These are phyloP conservation scores for Wallemia mellicola DNA, from an alignment of 1,284 basidiomycete species.

Conservation along the genomic window DNA sequence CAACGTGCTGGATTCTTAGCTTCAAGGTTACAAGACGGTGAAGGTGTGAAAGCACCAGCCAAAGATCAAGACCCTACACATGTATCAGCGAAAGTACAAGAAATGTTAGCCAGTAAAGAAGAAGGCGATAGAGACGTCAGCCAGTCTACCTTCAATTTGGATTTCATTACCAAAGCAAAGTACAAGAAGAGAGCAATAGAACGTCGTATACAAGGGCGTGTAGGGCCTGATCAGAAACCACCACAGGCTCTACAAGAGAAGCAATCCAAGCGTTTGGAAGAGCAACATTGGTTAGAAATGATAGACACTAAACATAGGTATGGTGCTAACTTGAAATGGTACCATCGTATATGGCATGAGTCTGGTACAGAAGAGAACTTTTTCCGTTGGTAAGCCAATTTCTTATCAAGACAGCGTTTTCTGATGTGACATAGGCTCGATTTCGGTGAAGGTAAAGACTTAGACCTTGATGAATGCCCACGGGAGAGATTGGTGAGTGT, in stretches of 20 bases:
- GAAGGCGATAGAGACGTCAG: not conserved
- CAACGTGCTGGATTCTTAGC: constrained; percentile 20
- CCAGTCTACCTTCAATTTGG: constrained; percentile 1
- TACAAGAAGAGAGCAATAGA: not conserved
- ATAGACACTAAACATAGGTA: constrained; percentile 28
- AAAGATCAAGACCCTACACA: not conserved
- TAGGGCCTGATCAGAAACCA: not conserved
- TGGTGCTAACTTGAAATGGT: constrained; percentile 22
- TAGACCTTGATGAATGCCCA: constrained; percentile 33
- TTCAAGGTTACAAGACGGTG: constrained; percentile 19
- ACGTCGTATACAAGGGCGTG: not conserved
- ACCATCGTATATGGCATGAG: constrained; percentile 30
- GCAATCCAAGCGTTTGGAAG: constrained; percentile 23
- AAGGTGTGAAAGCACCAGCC: constrained; percentile 13
- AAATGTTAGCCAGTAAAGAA: constrained; percentile 4
- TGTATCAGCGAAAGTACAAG: not conserved
- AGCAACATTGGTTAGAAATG: constrained; percentile 33
- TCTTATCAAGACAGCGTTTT: constrained; percentile 1
- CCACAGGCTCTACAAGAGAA: constrained; percentile 8
- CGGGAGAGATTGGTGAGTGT: constrained; percentile 33
- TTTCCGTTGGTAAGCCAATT: constrained; percentile 26
- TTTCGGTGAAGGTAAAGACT: constrained; percentile 29
- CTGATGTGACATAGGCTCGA: constrained; percentile 28
- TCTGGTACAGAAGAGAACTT: constrained; percentile 36
- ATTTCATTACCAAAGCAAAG: constrained; percentile 9